Evolutionary conservation across 306 rosid species (phyloP).

Genomic region (Sindora glabra): DNA sequence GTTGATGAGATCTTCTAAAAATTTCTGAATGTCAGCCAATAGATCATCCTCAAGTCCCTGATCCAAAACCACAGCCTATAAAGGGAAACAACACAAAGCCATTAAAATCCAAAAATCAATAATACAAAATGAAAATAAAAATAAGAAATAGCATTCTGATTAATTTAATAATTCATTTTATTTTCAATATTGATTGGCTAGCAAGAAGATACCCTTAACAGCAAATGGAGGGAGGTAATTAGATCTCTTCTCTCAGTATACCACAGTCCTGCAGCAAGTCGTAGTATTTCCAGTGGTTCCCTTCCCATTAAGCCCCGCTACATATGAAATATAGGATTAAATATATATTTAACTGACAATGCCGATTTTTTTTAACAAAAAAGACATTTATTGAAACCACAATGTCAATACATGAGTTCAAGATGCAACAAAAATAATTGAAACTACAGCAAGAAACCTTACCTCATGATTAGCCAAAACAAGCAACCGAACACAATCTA

Average conservation of each 20-base stretch:
- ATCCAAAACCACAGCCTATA: slow-evolving; percentile 93
- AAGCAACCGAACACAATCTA: slow-evolving; percentile 78
- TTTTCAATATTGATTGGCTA: not conserved
- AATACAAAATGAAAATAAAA: slow-evolving; percentile 1
- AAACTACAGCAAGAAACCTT: not conserved
- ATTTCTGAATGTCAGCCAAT: slow-evolving; percentile 69
- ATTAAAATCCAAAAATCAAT: not conserved
- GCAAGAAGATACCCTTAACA: slow-evolving; percentile 59
- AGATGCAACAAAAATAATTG: not conserved
- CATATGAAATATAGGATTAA: not conserved
- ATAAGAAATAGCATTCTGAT: too few species aligned
- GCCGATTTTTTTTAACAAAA: too few species aligned
- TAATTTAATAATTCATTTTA: too few species aligned
- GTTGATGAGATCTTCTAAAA: slow-evolving; percentile 74
- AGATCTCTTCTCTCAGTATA: slow-evolving; percentile 93
- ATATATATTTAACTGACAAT: not conserved
- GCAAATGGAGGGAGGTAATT: slow-evolving; percentile 74
- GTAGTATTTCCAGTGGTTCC: slow-evolving; percentile 69
- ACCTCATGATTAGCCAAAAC: slow-evolving; percentile 90
- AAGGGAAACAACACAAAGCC: slow-evolving; percentile 11
- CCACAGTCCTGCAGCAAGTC: slow-evolving; percentile 91
- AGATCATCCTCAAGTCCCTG: slow-evolving; percentile 80
- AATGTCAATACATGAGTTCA: not conserved
- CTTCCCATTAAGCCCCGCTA: slow-evolving; percentile 96
- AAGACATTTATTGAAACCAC: too few species aligned